Evolutionary conservation across 108 stramenopile genomes (phyloP).

Genomic region (Conticribra guillardii): DNA sequence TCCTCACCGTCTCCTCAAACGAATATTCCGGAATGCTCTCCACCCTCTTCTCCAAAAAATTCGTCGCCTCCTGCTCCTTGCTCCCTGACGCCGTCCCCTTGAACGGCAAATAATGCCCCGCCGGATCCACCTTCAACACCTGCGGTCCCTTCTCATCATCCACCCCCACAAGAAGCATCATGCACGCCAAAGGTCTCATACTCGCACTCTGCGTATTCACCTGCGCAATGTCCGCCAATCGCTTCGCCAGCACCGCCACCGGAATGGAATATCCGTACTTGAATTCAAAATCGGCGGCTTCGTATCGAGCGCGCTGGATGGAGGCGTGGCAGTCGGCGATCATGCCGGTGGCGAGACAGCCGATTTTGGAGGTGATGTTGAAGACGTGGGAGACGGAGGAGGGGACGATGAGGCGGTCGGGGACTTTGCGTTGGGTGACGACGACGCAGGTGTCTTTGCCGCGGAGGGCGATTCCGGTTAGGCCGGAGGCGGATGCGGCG

Average conservation of each 20-base stretch:
- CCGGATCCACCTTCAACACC: conserved; percentile 97
- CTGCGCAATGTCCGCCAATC: conserved; percentile 98
- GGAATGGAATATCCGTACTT: conserved; percentile 97
- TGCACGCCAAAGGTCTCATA: conserved; percentile 92
- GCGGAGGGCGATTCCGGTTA: conserved; percentile 95
- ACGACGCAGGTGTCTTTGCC: conserved; percentile 89
- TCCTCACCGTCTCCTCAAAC: conserved; percentile 73
- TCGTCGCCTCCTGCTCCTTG: conserved; percentile 98
- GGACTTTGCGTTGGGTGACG: conserved; percentile 98
- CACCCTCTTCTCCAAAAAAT: conserved; percentile 97
- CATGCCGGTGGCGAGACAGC: conserved; percentile 94
- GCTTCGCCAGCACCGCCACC: conserved; percentile 85
- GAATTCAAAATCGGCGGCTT: conserved; percentile 94
- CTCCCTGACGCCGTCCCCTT: conserved; percentile 91
- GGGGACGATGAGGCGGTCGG: conserved; percentile 94
- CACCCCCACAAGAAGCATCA: conserved; percentile 90
- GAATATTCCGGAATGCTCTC: conserved; percentile 67
- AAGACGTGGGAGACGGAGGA: conserved; percentile 89
- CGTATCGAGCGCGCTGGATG: conserved; percentile 92
- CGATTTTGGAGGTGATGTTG: conserved; percentile 85
- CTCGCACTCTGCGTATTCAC: conserved; percentile 96
- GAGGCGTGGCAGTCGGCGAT: conserved; percentile 85
- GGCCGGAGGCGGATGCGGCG: conserved; percentile 84
- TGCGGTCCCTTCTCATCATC: conserved; percentile 98
- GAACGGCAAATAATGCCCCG: conserved; percentile 97